Base-by-base conservation (phyloP, 202 grass and related monocot genomes). In the Musa balbisiana region DNA sequence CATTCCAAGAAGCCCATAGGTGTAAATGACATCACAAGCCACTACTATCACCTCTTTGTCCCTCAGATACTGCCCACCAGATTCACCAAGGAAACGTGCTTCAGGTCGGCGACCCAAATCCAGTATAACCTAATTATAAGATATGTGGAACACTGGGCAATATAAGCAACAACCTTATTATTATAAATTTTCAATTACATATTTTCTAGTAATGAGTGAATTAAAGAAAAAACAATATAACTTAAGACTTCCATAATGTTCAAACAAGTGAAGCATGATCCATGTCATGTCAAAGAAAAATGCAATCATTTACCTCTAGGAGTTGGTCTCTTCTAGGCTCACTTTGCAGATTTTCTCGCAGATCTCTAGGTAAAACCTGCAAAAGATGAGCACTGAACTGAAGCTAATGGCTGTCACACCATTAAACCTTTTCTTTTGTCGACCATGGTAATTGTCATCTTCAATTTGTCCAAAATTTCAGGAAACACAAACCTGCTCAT, bases 91-190 rank as follows among this genome's bases (percentile, higher is more conserved):
- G 76, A 92, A 98, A 65, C 91, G 91, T 78, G 94, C 94, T 78
- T 98, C 94, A 78, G 94, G 94, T 53, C 85, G 85, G 75, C 94
- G 86, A 22, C 94, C 94, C 85, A 98, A 85, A 85, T 98, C 94
- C 76, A 98, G 81, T 85, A 98, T 73, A 76, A 98, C 87, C 94
- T 94, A 81, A 82, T 82, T 15, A 64, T 2, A 13, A 53, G 10
- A 79, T 69, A 69, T 2, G 8, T 59, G 8, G 49, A 70, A 59
- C 52, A 55, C 11, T 43, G 1, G 64, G 10, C n/a, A 11, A 58
- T 55, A 70, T 33, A 79, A 54, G 22, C 52, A 64, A 69, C 51
- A 20, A 26, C 24, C 16, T 13, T 29, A 49, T 12, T 74, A 20
- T 24, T 56, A 24, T 43, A 27, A 17, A 17, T 27, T 10, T 29